Evolutionary conservation across 129 eudicot genomes (phyloP).

Genomic region (Glebionis coronaria): DNA sequence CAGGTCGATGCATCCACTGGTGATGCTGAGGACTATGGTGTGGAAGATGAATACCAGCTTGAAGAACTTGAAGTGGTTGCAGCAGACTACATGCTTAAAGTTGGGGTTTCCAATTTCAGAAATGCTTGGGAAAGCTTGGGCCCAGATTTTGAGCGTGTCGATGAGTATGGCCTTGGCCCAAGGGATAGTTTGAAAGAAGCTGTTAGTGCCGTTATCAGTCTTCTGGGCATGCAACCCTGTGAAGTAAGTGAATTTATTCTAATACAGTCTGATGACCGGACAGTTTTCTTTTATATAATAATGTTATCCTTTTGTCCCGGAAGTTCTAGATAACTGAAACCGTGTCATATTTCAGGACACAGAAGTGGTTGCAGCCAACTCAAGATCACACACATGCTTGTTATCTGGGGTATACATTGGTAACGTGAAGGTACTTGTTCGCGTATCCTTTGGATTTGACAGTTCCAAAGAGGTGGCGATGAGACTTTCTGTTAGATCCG

Average conservation of each 20-base stretch:
- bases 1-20: constrained; percentile 72
- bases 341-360: constrained; percentile 50
- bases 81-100: constrained; percentile 84
- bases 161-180: constrained; percentile 91
- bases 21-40: constrained; percentile 88
- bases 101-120: constrained; percentile 80
- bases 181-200: constrained; percentile 89
- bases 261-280: too few species aligned
- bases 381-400: constrained; percentile 87
- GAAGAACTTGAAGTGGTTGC: constrained; percentile 87
- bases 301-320: background rate
- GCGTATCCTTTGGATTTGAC: constrained; percentile 73
- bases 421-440: constrained; percentile 78
- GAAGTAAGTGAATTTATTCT: constrained; percentile 45
- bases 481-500: constrained; percentile 92
- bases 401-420: constrained; percentile 88
- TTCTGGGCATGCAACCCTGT: constrained; percentile 98
- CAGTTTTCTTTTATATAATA: too few species aligned
- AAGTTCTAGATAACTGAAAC: background rate
- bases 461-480: constrained; percentile 79
- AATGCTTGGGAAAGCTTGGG: constrained; percentile 96
- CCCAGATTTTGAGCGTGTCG: constrained; percentile 72
- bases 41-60: constrained; percentile 85
- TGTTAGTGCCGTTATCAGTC: constrained; percentile 70
- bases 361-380: constrained; percentile 71